phyloP scores from a whole-genome alignment of 176 grass and related monocot genomes.

The Juncus effusus region DNA sequence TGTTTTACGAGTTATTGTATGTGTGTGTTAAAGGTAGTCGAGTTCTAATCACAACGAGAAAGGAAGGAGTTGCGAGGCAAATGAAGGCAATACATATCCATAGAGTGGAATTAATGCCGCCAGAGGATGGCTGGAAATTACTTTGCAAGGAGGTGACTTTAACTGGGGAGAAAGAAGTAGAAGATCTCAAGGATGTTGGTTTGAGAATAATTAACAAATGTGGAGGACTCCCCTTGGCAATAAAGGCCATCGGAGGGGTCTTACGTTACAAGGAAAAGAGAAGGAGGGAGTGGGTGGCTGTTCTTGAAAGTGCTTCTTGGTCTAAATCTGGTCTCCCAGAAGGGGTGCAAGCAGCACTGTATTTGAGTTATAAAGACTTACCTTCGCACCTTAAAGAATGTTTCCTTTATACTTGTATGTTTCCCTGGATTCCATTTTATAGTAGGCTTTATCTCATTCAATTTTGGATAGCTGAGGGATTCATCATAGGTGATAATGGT shows the following conservation, averaged over 20 bases:
- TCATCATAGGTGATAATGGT: slow-evolving; percentile 1
- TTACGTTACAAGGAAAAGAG: slow-evolving; percentile 15
- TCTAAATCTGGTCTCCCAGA: slow-evolving; percentile 12
- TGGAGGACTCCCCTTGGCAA: slow-evolving; percentile 36
- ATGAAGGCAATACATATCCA: slow-evolving; percentile 29
- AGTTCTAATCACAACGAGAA: slow-evolving; percentile 32
- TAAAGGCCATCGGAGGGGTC: slow-evolving; percentile 24
- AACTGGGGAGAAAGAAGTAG: not conserved
- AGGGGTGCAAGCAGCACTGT: slow-evolving; percentile 16
- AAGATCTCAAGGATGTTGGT: slow-evolving; percentile 20
- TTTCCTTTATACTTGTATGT: slow-evolving; percentile 38
- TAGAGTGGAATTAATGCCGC: slow-evolving; percentile 11
- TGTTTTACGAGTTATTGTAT: not conserved
- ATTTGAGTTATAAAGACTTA: slow-evolving; percentile 44
- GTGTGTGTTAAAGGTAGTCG: not conserved
- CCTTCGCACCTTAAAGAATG: slow-evolving; percentile 37
- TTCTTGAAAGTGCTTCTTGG: slow-evolving; percentile 30
- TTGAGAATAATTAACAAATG: slow-evolving; percentile 35
- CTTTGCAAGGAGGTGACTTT: slow-evolving; percentile 20
- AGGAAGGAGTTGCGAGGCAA: slow-evolving; percentile 3
- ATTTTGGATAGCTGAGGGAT: slow-evolving; percentile 42
- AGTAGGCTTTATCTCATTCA: not conserved
- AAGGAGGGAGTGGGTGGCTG: slow-evolving; percentile 7
- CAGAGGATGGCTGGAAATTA: slow-evolving; percentile 18
- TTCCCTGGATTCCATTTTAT: slow-evolving; percentile 22